Evolutionary conservation across 2,329 filamentous ascomycete genomes (phyloP).

Genomic region (Fusarium duplospermum): DNA sequence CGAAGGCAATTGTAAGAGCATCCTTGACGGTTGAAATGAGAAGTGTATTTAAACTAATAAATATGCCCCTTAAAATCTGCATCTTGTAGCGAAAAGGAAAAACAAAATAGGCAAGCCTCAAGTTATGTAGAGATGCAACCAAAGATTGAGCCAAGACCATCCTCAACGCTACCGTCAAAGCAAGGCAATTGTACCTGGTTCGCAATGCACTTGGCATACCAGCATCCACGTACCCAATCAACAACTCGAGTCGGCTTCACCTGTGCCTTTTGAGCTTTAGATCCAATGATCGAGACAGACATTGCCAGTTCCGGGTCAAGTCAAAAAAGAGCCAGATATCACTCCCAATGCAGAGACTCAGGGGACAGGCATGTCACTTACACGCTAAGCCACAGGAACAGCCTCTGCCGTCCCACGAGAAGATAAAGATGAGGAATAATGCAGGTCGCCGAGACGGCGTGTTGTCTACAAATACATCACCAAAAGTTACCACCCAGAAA

Average conservation of each 20-base stretch:
- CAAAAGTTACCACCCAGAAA: conserved; percentile 34
- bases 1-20: background rate
- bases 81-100: background rate
- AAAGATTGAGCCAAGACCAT: background rate
- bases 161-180: background rate
- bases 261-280: background rate
- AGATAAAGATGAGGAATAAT: conserved; percentile 15
- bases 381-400: background rate
- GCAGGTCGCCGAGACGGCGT: background rate
- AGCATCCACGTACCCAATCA: background rate
- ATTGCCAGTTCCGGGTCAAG: background rate
- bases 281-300: background rate
- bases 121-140: background rate
- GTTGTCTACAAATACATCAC: conserved; percentile 39
- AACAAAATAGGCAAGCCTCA: too few relatives aligned
- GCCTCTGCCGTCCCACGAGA: background rate
- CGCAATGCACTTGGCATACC: background rate
- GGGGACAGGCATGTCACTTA: background rate
- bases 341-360: background rate
- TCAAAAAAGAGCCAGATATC: background rate
- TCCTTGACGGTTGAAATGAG: background rate
- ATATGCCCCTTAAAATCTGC: background rate
- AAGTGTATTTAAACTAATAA: background rate
- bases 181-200: background rate
- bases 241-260: background rate